Conservation (phyloP, 345 rosid genomes). For the Gossypium turneri region DNA sequence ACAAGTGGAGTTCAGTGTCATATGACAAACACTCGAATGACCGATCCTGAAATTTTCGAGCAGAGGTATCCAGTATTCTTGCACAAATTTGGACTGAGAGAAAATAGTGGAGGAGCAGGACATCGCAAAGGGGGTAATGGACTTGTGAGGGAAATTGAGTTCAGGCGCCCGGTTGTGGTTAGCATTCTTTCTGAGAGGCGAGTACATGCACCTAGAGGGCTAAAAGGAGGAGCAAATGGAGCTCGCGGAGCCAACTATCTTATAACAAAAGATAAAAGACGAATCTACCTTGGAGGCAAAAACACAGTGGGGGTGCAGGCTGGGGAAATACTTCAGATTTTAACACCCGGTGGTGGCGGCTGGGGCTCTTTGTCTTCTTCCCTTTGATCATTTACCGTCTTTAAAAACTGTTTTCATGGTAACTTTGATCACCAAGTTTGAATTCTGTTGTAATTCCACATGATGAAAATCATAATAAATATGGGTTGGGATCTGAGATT, state of each 20-base stretch:
- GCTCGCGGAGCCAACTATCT: conserved; percentile 85
- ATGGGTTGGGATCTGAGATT: no score
- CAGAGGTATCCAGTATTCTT: conserved; percentile 89
- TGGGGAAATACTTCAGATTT: conserved; percentile 79
- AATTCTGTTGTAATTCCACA: not conserved
- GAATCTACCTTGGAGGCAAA: conserved; percentile 79
- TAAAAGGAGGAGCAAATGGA: conserved; percentile 72
- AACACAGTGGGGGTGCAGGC: conserved; percentile 69
- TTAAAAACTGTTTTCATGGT: not conserved
- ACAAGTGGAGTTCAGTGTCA: conserved; percentile 97
- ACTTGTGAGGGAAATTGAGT: conserved; percentile 84
- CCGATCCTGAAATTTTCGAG: conserved; percentile 96
- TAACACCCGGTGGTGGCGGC: conserved; percentile 94
- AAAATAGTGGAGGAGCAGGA: conserved; percentile 82
- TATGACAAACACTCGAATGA: conserved; percentile 98
- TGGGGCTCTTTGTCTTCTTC: conserved; percentile 42
- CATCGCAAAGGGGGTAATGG: conserved; percentile 81
- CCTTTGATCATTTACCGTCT: conserved; percentile 11
- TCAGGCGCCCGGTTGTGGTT: conserved; percentile 64
- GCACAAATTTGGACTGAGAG: conserved; percentile 75
- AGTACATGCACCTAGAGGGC: conserved; percentile 85
- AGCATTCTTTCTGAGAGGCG: conserved; percentile 97
- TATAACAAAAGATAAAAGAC: conserved; percentile 53
- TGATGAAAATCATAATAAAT: not conserved
- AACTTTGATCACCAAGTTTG: not conserved